These are phyloP conservation scores for Scheffersomyces coipomensis DNA, from an alignment of 805 yeast genomes.

Conservation along the genomic window DNA sequence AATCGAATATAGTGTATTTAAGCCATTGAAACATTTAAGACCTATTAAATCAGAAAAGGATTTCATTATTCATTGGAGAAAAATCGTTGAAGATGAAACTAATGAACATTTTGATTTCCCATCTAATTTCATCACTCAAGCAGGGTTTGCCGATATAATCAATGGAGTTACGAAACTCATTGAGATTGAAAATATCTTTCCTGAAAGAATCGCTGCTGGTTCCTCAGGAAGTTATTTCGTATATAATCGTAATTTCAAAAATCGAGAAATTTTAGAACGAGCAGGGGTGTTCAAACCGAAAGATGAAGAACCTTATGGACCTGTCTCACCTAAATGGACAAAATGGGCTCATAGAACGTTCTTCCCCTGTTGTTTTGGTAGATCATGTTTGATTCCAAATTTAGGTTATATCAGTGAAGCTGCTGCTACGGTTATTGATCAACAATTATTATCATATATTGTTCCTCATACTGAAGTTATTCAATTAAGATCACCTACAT, in stretches of 20 bases:
- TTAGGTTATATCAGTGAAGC: constrained; percentile 71
- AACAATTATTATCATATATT: constrained; percentile 54
- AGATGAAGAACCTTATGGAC: constrained; percentile 81
- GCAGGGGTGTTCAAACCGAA: constrained; percentile 74
- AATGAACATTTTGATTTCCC: constrained; percentile 15
- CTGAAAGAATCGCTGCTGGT: constrained; percentile 59
- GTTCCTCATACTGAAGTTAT: constrained; percentile 69
- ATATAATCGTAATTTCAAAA: constrained; percentile 19
- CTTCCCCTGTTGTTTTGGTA: constrained; percentile 75
- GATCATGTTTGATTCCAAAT: constrained; percentile 71
- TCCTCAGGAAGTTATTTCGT: constrained; percentile 73
- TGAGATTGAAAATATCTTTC: constrained; percentile 40
- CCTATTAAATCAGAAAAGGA: constrained; percentile 17
- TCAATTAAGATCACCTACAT: constrained; percentile 43
- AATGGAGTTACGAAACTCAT: constrained; percentile 46
- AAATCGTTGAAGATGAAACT: constrained; percentile 10
- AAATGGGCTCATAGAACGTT: constrained; percentile 75
- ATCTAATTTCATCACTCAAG: constrained; percentile 15
- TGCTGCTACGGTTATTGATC: constrained; percentile 67
- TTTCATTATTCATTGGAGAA: constrained; percentile 13
- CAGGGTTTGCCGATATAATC: constrained; percentile 39
- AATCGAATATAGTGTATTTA: constrained; percentile 36
- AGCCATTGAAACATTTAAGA: constrained; percentile 15
- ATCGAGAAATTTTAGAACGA: background rate
- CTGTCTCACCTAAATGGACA: constrained; percentile 75